Evolutionary conservation across 805 yeast genomes (phyloP).

Genomic region (Zygosaccharomyces bisporus): DNA sequence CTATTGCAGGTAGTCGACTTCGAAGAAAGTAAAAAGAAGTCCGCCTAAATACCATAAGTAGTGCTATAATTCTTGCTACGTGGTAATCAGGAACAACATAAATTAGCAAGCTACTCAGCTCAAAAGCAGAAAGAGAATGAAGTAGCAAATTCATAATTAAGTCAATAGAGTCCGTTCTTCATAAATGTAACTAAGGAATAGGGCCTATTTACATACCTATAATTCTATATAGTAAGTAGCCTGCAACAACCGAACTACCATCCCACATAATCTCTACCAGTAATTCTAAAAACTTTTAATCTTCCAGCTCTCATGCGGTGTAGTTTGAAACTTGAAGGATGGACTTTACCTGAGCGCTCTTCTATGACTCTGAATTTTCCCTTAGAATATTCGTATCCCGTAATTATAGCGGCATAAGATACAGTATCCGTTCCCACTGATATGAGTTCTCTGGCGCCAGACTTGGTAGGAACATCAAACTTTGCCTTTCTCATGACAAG

Average conservation of each 20-base stretch:
- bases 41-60: no score
- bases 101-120: no score
- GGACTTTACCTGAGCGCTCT: slow-evolving; percentile 49
- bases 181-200: neutral
- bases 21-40: no score
- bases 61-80: no score
- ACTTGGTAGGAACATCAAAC: slow-evolving; percentile 60
- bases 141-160: no score
- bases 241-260: slow-evolving; percentile 57
- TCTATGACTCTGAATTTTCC: slow-evolving; percentile 67
- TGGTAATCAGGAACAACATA: no score
- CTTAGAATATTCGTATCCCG: slow-evolving; percentile 72
- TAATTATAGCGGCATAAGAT: slow-evolving; percentile 59
- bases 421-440: slow-evolving; percentile 54
- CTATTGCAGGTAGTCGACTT: no score
- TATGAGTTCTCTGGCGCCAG: slow-evolving; percentile 47
- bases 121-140: no score
- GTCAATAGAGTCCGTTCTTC: no score
- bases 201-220: neutral
- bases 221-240: no score
- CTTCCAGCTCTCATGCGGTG: slow-evolving; percentile 75
- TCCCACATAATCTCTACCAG: slow-evolving; percentile 66
- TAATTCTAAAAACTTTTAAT: slow-evolving; percentile 72
- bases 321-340: slow-evolving; percentile 59
- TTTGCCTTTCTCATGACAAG: slow-evolving; percentile 70